Base-by-base conservation (phyloP, 306 rosid genomes). In the Lagenaria siceraria region DNA sequence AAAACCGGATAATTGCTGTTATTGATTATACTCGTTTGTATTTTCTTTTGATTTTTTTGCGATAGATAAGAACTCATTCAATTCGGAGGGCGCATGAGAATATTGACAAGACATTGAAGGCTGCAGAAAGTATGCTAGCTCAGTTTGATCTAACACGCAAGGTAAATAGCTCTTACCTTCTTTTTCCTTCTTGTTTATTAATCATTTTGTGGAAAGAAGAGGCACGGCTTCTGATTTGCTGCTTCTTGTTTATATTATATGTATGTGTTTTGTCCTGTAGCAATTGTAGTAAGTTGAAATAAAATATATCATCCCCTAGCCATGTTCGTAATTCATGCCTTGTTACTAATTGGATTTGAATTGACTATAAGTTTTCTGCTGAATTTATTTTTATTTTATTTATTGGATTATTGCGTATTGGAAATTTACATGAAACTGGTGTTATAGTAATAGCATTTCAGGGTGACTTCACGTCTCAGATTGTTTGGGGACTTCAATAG, bases 51-150 rank as follows among this genome's bases (percentile, higher is more conserved):
- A 6, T 10, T 18, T 22, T 29, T 11, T 17, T 46, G 31, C 84
- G 61, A 70, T 78, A 92, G 97, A 89, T 90, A 75, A 89, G 90
- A 84, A 95, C 99, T 62, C 97, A 92, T 86, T 88, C 99, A 13
- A 85, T 95, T 83, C 91, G 97, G 61, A 87, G 85, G 76, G 97
- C 99, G 3, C 97, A 90, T 82, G 99, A 92, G 78, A 95, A 95
- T 79, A 95, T 95, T 78, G 97, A 95, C 48, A 92, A 83, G 87
- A 83, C 99, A 60, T 68, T 95, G 27, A 92, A 88, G 82, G 78
- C 87, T n/a, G 92, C 97, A 19, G 97, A 95, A 53, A 84, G 82
- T 70, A 88, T 95, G 64, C 82, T 95, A 84, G 58, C 54, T 49
- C 95, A 92, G 68, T 95, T 95, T 52, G 99, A 95, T 66, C 93